Conservation (phyloP, 2,329 filamentous ascomycete genomes). For the Arthrinium puccinioides region DNA sequence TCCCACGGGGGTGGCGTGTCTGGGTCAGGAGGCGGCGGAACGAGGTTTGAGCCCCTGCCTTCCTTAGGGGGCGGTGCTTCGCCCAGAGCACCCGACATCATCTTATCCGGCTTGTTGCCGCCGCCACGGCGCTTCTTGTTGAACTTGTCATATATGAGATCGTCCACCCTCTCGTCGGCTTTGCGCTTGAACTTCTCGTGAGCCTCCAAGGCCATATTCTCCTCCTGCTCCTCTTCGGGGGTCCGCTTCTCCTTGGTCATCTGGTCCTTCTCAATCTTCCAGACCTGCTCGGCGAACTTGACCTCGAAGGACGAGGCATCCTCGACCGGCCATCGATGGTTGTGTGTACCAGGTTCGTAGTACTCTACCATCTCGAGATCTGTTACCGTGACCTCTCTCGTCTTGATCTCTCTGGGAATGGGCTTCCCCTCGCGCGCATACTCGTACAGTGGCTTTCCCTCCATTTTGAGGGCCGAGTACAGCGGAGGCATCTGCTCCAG, state of each 20-base stretch:
- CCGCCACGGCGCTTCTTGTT: constrained; percentile 29
- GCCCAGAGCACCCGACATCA: constrained; percentile 54
- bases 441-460: constrained; percentile 92
- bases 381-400: constrained; percentile 69
- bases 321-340: constrained; percentile 69
- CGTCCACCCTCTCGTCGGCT: constrained; percentile 51
- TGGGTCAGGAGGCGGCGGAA: constrained; percentile 38
- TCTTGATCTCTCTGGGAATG: constrained; percentile 77
- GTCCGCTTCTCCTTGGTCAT: constrained; percentile 40
- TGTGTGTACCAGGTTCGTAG: constrained; percentile 73
- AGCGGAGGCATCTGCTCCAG: constrained; percentile 87
- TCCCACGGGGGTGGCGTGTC: constrained; percentile 48
- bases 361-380: constrained; percentile 80
- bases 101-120: constrained; percentile 5
- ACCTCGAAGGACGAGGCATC: constrained; percentile 73
- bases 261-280: constrained; percentile 53
- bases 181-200: constrained; percentile 51
- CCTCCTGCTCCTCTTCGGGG: constrained; percentile 47
- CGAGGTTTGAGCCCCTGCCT: constrained; percentile 44
- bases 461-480: constrained; percentile 86
- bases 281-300: constrained; percentile 66
- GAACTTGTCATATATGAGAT: constrained; percentile 45
- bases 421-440: constrained; percentile 87
- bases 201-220: constrained; percentile 45
- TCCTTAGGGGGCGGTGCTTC: constrained; percentile 38